These are phyloP conservation scores for Sporobolomyces roseus DNA, from an alignment of 768 basidiomycete genomes.

Conservation along the genomic window DNA sequence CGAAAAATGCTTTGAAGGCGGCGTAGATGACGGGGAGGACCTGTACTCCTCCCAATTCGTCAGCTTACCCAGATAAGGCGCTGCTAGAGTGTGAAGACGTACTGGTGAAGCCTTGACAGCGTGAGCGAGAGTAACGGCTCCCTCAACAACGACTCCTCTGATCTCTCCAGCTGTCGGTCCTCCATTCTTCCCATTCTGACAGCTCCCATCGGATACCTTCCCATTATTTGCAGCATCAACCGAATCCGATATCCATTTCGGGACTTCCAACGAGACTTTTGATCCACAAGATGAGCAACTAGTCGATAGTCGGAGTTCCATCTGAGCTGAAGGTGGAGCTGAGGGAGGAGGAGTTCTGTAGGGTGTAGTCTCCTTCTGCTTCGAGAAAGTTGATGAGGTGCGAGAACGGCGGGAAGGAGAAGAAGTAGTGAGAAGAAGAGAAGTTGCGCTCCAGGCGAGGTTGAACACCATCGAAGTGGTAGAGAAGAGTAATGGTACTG, in stretches of 20 bases:
- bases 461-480: neutral
- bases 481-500: neutral
- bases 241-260: slow-evolving; percentile 14
- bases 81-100: neutral
- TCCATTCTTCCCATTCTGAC: neutral
- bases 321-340: neutral
- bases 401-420: neutral
- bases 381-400: neutral
- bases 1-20: neutral
- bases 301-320: slow-evolving; percentile 10
- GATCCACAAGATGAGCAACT: neutral
- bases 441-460: neutral
- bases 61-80: neutral
- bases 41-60: neutral
- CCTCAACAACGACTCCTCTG: neutral
- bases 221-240: slow-evolving; percentile 12
- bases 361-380: too few relatives aligned
- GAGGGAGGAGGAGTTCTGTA: neutral
- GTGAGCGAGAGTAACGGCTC: neutral
- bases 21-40: slow-evolving; percentile 5
- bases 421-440: neutral
- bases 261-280: slow-evolving; percentile 20
- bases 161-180: neutral
- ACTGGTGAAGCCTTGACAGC: slow-evolving; percentile 22
- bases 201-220: neutral